Evolutionary conservation across 768 basidiomycete species (phyloP), one percentile per base, ranked within the genome.

Genomic region (Lentinula boryana): DNA sequence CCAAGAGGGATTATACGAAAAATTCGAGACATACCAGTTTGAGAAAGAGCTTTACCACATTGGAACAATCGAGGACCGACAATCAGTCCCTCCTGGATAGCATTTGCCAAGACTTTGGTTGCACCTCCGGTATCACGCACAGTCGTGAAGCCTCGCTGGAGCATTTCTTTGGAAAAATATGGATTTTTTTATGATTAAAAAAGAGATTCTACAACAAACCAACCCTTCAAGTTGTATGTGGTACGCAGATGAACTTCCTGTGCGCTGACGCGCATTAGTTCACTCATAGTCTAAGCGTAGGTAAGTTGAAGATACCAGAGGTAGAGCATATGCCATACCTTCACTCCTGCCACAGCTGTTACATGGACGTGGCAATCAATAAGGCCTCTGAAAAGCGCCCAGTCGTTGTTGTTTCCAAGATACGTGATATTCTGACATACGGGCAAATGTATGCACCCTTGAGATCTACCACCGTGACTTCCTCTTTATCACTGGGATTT

Each of bases 321-420:
- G 27, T 16, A 21, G 9, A 49, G 31, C 23, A 36, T 48, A 35
- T 35, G 12, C 13, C 23, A 15, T 21, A 66, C 67, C 61, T 66
- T 65, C 5, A 72, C 71, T 44, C 78, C 78, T 0, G 77, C 76
- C 1, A 74, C 71, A 4, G 76, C 77, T 1, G 74, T 74, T 56
- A 76, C 71, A 61, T 79, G 78, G 1, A 78, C 77, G 68, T 79
- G 78, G 48, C 73, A 72, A 66, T 79, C 78, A 53, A 79, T 75
- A n/a, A 78, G 66, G 2, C 78, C 78, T 18, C 72, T 73, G 43
- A 13, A 2, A 36, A 32, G 21, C 3, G 7, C 15, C 43, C 18
- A n/a, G 58, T 16, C 16, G 16, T 35, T 9, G 18, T 31, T 8
- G 32, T 13, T 12, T 8, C 10, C 18, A 21, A 38, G 33, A 48